Percentiles rank a stretch among this genome's conserved stretches.
phyloP scores from a whole-genome alignment of 495 filamentous ascomycete genomes.

The Penicillium antarcticum region DNA sequence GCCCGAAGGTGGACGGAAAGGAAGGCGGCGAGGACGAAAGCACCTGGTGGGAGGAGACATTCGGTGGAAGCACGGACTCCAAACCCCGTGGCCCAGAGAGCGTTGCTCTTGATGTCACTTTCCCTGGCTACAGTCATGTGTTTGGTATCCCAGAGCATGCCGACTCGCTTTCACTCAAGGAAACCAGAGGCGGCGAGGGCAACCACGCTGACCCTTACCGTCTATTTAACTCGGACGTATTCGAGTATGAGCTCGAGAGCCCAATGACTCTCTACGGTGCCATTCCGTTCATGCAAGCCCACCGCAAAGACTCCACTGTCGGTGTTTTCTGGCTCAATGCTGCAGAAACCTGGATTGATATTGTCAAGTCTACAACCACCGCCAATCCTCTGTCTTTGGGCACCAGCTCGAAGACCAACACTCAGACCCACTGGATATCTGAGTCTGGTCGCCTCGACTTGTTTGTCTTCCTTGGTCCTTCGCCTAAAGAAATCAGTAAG shows the following conservation, averaged over 20 bases:
- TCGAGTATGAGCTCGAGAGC: conserved; percentile 94
- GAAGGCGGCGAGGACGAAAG: conserved; percentile 65
- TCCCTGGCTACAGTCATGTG: conserved; percentile 87
- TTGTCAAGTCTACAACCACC: conserved; percentile 74
- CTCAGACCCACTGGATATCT: conserved; percentile 95
- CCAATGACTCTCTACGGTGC: conserved; percentile 98
- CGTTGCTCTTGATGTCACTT: conserved; percentile 84
- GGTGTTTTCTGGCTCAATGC: conserved; percentile 99
- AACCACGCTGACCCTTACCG: conserved; percentile 91
- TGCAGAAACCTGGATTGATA: conserved; percentile 96
- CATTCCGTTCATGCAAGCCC: conserved; percentile 96
- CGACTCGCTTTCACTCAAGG: conserved; percentile 78
- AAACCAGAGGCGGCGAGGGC: conserved; percentile 81
- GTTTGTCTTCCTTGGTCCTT: conserved; percentile 90
- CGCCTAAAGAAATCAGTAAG: conserved; percentile 72
- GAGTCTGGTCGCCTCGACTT: conserved; percentile 86
- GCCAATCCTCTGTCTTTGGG: conserved; percentile 77
- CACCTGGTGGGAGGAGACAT: conserved; percentile 96
- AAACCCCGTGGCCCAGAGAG: conserved; percentile 91
- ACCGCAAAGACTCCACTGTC: conserved; percentile 87
- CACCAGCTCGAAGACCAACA: conserved; percentile 62
- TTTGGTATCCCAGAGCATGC: conserved; percentile 95
- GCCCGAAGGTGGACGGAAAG: conserved; percentile 74
- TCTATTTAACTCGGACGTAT: conserved; percentile 93
- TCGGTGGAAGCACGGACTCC: conserved; percentile 89